phyloP scores from a whole-genome alignment of 208 protist genomes.

The Leptomonas seymouri region DNA sequence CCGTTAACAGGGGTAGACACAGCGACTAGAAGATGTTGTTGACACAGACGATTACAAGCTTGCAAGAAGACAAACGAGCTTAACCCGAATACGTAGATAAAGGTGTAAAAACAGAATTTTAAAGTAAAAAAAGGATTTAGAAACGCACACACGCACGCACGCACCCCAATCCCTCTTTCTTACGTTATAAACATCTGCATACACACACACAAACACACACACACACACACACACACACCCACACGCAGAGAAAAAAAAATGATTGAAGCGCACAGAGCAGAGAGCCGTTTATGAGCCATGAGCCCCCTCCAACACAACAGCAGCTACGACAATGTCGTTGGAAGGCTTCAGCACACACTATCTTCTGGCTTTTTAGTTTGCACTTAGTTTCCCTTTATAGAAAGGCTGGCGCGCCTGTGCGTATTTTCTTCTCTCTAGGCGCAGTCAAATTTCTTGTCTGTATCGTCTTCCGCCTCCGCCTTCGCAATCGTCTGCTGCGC shows the following conservation, averaged over 20 bases:
- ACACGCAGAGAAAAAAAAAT: background rate
- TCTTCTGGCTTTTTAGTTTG: too few species aligned
- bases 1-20: background rate
- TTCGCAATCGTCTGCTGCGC: conserved; percentile 83
- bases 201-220: background rate
- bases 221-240: conserved; percentile 1
- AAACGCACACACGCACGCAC: too few species aligned
- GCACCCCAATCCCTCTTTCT: too few species aligned
- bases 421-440: conserved; percentile 12
- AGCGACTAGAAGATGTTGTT: background rate
- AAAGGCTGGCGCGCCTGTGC: background rate
- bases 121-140: too few species aligned
- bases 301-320: too few species aligned
- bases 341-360: too few species aligned
- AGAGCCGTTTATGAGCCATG: background rate
- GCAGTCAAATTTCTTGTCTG: conserved; percentile 50
- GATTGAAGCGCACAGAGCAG: conserved; percentile 3
- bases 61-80: too few species aligned
- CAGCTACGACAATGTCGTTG: too few species aligned
- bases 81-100: too few species aligned
- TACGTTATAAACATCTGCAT: too few species aligned
- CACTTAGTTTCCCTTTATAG: background rate
- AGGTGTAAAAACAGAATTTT: too few species aligned
- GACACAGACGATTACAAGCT: too few species aligned
- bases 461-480: conserved; percentile 38